A percentile compares a stretch with the other conserved stretches of the same genome.
Evolutionary conservation across 2,329 filamentous ascomycete genomes (phyloP).

Genomic region (Ceratocystis lukuohia): DNA sequence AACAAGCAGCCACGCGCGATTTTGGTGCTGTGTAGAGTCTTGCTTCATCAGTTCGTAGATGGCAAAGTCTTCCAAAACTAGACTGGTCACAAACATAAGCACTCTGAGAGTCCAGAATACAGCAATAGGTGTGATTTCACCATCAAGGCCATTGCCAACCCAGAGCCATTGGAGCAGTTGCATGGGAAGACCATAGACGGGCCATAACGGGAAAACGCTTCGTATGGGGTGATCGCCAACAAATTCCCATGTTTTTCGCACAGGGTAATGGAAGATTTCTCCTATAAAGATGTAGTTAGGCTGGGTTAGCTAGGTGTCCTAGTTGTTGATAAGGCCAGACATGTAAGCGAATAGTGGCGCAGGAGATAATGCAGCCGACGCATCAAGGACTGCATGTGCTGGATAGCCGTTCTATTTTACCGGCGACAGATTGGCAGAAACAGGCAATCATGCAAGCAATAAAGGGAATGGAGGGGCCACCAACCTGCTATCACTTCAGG

Average conservation of each 20-base stretch:
- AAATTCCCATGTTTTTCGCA: slow-evolving; percentile 91
- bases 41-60: slow-evolving; percentile 66
- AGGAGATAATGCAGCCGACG: not conserved
- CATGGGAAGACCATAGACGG: slow-evolving; percentile 88
- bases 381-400: not conserved
- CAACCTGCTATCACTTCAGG: slow-evolving; percentile 92
- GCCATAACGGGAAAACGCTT: slow-evolving; percentile 94
- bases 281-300: slow-evolving; percentile 37
- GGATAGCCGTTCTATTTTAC: not conserved
- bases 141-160: slow-evolving; percentile 50
- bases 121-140: slow-evolving; percentile 64
- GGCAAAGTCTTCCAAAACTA: slow-evolving; percentile 96
- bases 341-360: not conserved
- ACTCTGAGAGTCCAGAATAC: slow-evolving; percentile 83
- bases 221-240: slow-evolving; percentile 77
- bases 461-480: slow-evolving; percentile 25
- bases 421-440: not conserved
- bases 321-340: not conserved
- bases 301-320: slow-evolving; percentile 7
- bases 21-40: slow-evolving; percentile 56
- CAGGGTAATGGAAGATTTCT: slow-evolving; percentile 83
- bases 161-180: slow-evolving; percentile 83
- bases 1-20: slow-evolving; percentile 65
- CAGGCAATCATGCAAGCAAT: not conserved
- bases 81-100: slow-evolving; percentile 89